Base-by-base conservation (phyloP, 305 asterid species). In the Nicotiana rustica region DNA sequence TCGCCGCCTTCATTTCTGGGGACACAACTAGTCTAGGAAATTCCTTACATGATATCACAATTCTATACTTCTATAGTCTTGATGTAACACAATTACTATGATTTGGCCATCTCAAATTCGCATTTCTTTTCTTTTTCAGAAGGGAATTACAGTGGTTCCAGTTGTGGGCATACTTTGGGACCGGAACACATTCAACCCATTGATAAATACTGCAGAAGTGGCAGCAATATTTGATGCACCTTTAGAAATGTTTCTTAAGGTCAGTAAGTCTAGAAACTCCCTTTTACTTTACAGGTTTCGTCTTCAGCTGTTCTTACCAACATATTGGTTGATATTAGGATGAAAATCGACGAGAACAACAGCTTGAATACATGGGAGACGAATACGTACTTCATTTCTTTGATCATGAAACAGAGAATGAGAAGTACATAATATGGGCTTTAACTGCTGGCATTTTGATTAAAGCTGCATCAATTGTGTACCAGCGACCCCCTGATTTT, bases 221-320 rank as follows among this genome's bases (percentile, higher is more conserved):
- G 97, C 91, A 86, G 87, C 92, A 18, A 81, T 93, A 56, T 94
- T 94, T 60, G 93, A 93, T 87, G 97, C 92, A 83, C 97, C 97
- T 49, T 80, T 93, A 67, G 95, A 90, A 85, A 94, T 92, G 95
- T 92, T 93, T 88, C 93, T 94, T 44, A 87, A 94, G 97, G 97
- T 93, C 35, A 73, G 71, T 81, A 70, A 61, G 12, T 64, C 73
- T 47, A 36, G 19, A 13, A 60, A 71, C 44, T 55, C 6, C 44
- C 79, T 44, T 21, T 21, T 33, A 44, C 64, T 49, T 71, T 67
- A n/a, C 77, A 76, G 13, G 35, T 81, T 44, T 80, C 31, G 1
- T 77, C n/a, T 21, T 67, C 13, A 15, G 75, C 80, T 69, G 52
- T 68, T 81, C 82, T 41, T 81, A 8, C 31, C 2, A 1, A 18